A percentile compares a stretch with the other conserved stretches of the same genome.
phyloP scores from a whole-genome alignment of 805 yeast species.

The Nakazawaea laoshanensis region DNA sequence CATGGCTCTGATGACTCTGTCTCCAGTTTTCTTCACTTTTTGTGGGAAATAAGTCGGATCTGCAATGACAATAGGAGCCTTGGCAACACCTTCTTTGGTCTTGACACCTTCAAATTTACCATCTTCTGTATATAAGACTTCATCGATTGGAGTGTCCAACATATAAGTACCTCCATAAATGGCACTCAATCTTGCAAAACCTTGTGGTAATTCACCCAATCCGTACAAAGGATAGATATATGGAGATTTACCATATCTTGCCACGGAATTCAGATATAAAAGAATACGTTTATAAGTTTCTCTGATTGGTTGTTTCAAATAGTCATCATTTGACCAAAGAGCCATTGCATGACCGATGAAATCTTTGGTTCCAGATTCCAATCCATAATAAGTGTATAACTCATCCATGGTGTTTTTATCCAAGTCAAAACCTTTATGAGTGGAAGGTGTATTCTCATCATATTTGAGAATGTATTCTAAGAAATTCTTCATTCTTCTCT shows the following conservation, averaged over 20 bases:
- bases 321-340: constrained; percentile 87
- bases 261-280: constrained; percentile 82
- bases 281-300: constrained; percentile 83
- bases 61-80: constrained; percentile 89
- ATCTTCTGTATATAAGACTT: constrained; percentile 63
- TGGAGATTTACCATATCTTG: constrained; percentile 93
- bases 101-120: constrained; percentile 79
- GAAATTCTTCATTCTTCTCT: constrained; percentile 88
- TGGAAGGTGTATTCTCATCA: constrained; percentile 65
- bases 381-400: constrained; percentile 79
- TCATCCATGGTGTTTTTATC: constrained; percentile 89
- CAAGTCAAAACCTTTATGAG: constrained; percentile 81
- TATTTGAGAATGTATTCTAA: constrained; percentile 81
- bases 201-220: constrained; percentile 97
- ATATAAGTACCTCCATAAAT: constrained; percentile 98
- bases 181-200: constrained; percentile 93
- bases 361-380: constrained; percentile 89
- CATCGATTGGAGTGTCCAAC: constrained; percentile 95
- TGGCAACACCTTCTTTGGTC: constrained; percentile 86
- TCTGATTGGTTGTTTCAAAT: constrained; percentile 81
- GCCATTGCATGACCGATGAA: constrained; percentile 99
- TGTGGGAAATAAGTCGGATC: constrained; percentile 97
- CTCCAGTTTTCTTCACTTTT: constrained; percentile 63
- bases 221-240: constrained; percentile 95
- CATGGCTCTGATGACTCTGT: constrained; percentile 73